These are phyloP conservation scores for Kodamaea leandrae DNA, from an alignment of 805 yeast species.

Conservation along the genomic window DNA sequence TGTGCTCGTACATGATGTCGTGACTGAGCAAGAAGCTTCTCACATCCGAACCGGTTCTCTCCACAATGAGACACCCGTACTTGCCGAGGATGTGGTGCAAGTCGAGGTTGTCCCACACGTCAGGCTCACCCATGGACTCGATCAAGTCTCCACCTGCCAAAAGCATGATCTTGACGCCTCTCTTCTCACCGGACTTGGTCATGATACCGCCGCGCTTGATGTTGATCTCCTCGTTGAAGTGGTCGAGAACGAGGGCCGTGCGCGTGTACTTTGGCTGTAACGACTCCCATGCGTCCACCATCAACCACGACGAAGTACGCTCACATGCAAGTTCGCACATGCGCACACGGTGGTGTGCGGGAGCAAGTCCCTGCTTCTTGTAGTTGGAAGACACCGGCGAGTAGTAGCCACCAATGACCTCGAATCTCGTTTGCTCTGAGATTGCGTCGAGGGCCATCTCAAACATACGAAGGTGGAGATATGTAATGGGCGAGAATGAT, in stretches of 20 bases:
- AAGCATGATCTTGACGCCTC: constrained; percentile 92
- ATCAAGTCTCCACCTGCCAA: constrained; percentile 97
- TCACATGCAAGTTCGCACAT: constrained; percentile 99
- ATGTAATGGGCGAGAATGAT: constrained; percentile 93
- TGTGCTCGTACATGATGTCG: constrained; percentile 96
- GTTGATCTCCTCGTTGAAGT: constrained; percentile 92
- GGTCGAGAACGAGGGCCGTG: constrained; percentile 93
- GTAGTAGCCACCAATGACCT: constrained; percentile 94
- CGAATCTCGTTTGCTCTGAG: constrained; percentile 87
- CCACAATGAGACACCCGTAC: constrained; percentile 95
- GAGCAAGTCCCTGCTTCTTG: constrained; percentile 89
- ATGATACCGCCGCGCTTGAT: constrained; percentile 82
- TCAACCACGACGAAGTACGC: constrained; percentile 92
- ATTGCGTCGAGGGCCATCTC: constrained; percentile 97
- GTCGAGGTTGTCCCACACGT: constrained; percentile 97
- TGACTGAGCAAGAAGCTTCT: constrained; percentile 87
- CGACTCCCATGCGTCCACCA: constrained; percentile 99
- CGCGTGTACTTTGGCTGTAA: constrained; percentile 87
- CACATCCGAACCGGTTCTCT: constrained; percentile 95
- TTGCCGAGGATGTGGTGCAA: constrained; percentile 92
- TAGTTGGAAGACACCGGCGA: constrained; percentile 94
- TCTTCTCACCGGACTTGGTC: constrained; percentile 53
- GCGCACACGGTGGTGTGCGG: constrained; percentile 84
- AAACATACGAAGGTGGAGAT: constrained; percentile 92
- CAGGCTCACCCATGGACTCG: constrained; percentile 99